These are phyloP conservation scores for Tephrocybe sp. DNA, from an alignment of 768 basidiomycete genomes.

Conservation along the genomic window DNA sequence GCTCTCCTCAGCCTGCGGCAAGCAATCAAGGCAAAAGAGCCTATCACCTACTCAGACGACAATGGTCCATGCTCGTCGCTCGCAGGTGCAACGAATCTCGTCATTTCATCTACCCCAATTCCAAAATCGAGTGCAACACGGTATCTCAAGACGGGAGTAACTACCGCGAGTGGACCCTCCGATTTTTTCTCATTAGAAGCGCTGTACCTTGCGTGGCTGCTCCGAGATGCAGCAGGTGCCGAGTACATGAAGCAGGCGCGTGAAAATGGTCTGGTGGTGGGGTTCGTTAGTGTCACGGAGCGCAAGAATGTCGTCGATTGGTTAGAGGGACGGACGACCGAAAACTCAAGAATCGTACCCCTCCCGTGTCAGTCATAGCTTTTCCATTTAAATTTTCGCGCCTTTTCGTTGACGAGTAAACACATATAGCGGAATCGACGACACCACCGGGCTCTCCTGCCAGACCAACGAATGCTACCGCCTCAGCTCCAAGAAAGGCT, in stretches of 20 bases:
- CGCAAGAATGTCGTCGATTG: constrained; percentile 84
- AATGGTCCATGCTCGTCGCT: constrained; percentile 46
- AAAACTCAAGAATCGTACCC: constrained; percentile 51
- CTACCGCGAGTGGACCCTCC: constrained; percentile 39
- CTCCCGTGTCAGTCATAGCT: constrained; percentile 36
- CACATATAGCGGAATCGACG: constrained; percentile 42
- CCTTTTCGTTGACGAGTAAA: background rate
- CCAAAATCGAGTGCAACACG: constrained; percentile 77
- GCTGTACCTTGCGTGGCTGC: constrained; percentile 80
- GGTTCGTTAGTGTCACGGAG: constrained; percentile 85
- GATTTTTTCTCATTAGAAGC: constrained; percentile 81
- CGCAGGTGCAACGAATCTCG: constrained; percentile 60
- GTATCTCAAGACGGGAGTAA: constrained; percentile 62
- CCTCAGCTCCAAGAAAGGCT: constrained; percentile 27
- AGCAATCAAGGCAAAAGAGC: constrained; percentile 53
- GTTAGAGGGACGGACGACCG: constrained; percentile 58
- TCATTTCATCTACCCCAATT: constrained; percentile 52
- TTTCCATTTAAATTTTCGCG: background rate
- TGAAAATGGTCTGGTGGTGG: constrained; percentile 67
- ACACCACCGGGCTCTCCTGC: constrained; percentile 46
- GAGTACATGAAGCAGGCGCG: constrained; percentile 89
- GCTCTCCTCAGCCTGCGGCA: constrained; percentile 56
- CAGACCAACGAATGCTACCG: constrained; percentile 21
- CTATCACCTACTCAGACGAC: constrained; percentile 47
- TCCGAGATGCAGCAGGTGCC: constrained; percentile 67